Evolutionary conservation across 805 yeast species (phyloP), one percentile per base, ranked within the genome.

Genomic region (Candida parachauliodes): DNA sequence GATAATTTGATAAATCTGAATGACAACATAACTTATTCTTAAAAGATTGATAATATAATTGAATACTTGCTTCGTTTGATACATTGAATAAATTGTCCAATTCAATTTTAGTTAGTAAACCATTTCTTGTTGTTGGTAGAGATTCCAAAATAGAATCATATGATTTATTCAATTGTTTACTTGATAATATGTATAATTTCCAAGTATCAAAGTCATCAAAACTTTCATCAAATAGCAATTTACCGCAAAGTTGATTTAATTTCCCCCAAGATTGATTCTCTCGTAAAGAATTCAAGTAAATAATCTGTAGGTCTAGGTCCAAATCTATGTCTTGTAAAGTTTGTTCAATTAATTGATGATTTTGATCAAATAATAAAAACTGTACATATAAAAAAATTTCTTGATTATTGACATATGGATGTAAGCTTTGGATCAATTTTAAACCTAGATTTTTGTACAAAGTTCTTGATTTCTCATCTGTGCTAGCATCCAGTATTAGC

Each of bases 121-220:
- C 39, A 36, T 64, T 64, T 48, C 36, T 32, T 3, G 36, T 24
- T 4, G 16, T n/a, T 18, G 34, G 34, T 25, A 32, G 3, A n/a
- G 23, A n/a, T 3, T 30, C 22, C 17, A 45, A 41, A 6, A 54
- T 21, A 1, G 73, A 55, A 2, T 64, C 69, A 8, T 58, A 59
- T 2, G 59, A 34, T 37, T 57, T 48, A 9, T 50, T 58, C 16
- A 72, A 45, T 18, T 68, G 47, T 14, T 52, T 48, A 0, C 71
- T 68, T 2, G 88, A 62, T 31, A 65, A 60, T 15, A 77, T 68
- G 34, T 74, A 57, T 12, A 67, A 61, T 46, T 78, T 74, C 86
- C 94, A 87, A 26, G 88, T 77, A 40, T 76, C 74, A 68, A 77
- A 89, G 55, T 88, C 95, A 55, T 89, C 88, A 38, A 83, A 72